A percentile compares a stretch with the other conserved stretches of the same genome.
Evolutionary conservation across 2,329 filamentous ascomycete genomes (phyloP).

Genomic region (Niveomyces coronatus): DNA sequence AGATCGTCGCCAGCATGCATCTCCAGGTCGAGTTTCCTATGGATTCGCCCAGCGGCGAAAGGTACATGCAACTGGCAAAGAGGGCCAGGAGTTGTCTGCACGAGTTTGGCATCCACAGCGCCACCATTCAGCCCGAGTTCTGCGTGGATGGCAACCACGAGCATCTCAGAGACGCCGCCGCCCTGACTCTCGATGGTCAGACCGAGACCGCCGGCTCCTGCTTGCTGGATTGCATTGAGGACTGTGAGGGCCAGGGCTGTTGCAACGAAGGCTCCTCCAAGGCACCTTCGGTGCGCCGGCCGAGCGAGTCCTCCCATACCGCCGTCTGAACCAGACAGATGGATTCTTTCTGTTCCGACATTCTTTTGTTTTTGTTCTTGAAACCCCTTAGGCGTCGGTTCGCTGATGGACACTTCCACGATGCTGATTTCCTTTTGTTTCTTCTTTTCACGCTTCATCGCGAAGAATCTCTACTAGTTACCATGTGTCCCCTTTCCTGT

Average conservation of each 20-base stretch:
- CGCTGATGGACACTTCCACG: not conserved
- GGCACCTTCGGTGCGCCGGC: constrained; percentile 25
- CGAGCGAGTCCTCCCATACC: constrained; percentile 23
- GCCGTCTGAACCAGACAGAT: constrained; percentile 1
- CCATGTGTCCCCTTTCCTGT: no score
- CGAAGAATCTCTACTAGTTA: no score
- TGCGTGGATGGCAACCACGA: constrained; percentile 41
- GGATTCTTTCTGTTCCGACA: no score
- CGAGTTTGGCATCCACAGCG: constrained; percentile 91
- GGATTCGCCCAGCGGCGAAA: constrained; percentile 63
- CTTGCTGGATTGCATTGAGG: constrained; percentile 36
- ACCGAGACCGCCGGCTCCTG: constrained; percentile 25
- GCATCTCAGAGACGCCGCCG: constrained; percentile 26
- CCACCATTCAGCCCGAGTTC: constrained; percentile 94
- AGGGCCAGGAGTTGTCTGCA: constrained; percentile 82
- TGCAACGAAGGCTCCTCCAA: constrained; percentile 25
- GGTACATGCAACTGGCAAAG: constrained; percentile 85
- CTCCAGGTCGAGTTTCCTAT: constrained; percentile 88
- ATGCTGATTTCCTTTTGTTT: not conserved
- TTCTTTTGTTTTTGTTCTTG: no score
- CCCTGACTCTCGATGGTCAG: constrained; percentile 25
- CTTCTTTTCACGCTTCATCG: no score
- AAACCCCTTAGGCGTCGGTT: not conserved
- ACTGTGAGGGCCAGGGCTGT: constrained; percentile 24
- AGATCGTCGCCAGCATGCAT: constrained; percentile 86